A percentile compares a stretch with the other conserved stretches of the same genome.
Evolutionary conservation across 257 asterid species (phyloP).

Genomic region (Gynochthodes officinalis): DNA sequence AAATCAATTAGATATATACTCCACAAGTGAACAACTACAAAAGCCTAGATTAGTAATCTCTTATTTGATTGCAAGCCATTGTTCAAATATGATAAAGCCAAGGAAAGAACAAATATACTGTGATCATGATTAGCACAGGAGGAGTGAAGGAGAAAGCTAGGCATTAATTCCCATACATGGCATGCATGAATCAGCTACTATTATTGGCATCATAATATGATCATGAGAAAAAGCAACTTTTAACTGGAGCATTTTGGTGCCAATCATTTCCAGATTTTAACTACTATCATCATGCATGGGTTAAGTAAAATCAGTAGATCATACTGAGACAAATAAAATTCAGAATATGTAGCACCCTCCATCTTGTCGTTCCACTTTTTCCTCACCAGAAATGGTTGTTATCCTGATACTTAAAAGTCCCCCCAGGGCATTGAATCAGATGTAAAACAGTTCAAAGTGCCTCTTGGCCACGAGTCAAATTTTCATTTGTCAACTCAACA

Average conservation of each 20-base stretch:
- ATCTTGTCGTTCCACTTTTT: neutral
- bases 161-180: neutral
- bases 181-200: neutral
- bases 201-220: neutral
- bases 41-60: neutral
- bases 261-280: neutral
- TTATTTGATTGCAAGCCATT: neutral
- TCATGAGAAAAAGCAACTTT: neutral
- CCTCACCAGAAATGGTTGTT: neutral
- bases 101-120: neutral
- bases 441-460: neutral
- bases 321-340: neutral
- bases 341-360: neutral
- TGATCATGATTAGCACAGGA: neutral
- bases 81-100: neutral
- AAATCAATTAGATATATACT: neutral
- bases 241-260: neutral
- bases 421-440: neutral
- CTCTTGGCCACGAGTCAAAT: neutral
- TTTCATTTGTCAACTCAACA: slow-evolving; percentile 6
- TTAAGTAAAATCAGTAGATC: neutral
- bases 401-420: neutral
- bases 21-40: neutral
- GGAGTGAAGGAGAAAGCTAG: neutral
- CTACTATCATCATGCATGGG: neutral